A percentile compares a stretch with the other conserved stretches of the same genome.
Evolutionary conservation across 192 early-diverging fungal genomes (phyloP).

Genomic region (Kappamyces sp.): DNA sequence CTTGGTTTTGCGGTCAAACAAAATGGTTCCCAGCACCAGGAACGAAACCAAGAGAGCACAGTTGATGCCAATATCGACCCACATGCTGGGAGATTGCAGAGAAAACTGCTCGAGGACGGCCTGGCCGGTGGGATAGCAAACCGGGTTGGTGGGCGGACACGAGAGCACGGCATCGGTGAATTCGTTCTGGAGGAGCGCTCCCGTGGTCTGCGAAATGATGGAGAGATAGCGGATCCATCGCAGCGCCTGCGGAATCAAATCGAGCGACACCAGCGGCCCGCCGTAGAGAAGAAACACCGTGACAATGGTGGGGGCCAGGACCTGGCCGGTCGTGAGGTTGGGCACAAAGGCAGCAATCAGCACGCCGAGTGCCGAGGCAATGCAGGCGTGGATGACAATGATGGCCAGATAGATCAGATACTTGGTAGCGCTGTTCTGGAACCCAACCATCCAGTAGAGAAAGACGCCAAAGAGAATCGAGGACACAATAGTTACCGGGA

Average conservation of each 20-base stretch:
- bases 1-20: too few species aligned
- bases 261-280: conserved; percentile 31
- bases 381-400: conserved; percentile 19
- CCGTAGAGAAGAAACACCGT: conserved; percentile 43
- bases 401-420: conserved; percentile 18
- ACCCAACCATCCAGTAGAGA: conserved; percentile 17
- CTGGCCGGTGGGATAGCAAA: too few species aligned
- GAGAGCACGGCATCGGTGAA: conserved; percentile 11
- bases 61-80: too few species aligned
- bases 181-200: conserved; percentile 40
- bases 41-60: too few species aligned
- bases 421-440: conserved; percentile 9
- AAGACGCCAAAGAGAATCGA: conserved; percentile 15
- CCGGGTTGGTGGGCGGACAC: too few species aligned
- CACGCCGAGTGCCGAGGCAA: conserved; percentile 29
- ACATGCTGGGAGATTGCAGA: too few species aligned
- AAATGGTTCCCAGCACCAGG: too few species aligned
- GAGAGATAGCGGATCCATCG: conserved; percentile 35
- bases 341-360: conserved; percentile 32
- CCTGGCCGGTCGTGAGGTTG: conserved; percentile 34
- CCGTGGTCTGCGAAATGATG: conserved; percentile 36
- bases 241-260: conserved; percentile 30
- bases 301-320: conserved; percentile 36
- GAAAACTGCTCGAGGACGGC: too few species aligned
- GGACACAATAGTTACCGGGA: conserved; percentile 24